Base-by-base conservation (phyloP, 2,329 filamentous ascomycete species). In the Sclerotinia nivalis region DNA sequence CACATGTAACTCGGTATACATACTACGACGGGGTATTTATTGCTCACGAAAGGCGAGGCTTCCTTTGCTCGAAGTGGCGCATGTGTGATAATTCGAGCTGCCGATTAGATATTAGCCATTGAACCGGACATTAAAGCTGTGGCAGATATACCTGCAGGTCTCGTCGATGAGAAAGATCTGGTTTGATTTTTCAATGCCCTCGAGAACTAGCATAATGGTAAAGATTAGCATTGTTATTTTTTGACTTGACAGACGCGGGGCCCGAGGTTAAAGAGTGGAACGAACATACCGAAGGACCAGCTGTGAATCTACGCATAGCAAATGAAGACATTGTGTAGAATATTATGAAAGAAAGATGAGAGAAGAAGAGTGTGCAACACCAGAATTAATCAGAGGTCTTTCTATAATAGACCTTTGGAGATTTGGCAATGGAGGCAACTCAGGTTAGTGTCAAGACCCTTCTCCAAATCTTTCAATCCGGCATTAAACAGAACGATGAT, bases 21-120 rank as follows among this genome's bases (percentile, higher is more conserved):
- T 91, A 82, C 91, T 81, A 99, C 94, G 77, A 99, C 92, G 65
- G 93, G 92, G 82, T 99, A 98, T 83, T 97, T 96, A 82, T 86
- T 90, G 82, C 90, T 92, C 77, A 97, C 87, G 80, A 93, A 92
- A 61, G 92, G 90, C 73, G 92, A 92, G 45, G 94, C 94, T 85
- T 97, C 94, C 85, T 96, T 97, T 70, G 95, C 96, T 81, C 93
- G 90, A 75, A 98, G 86, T 75, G 93, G 92, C 76, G 89, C 88
- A 82, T 91, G 95, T 77, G 91, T 89, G 81, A 97, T 92, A 80
- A 98, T 92, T 81, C 91, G 90, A 79, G 93, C 92, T 93, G 77
- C 59, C 67, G 50, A 49, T 66, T 18, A 13, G 69, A 78, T 59
- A 77, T 73, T 72, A 47, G 68, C 25, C 28, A 64, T 52, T 66